These are phyloP conservation scores for Amphicarpaea edgeworthii DNA, from an alignment of 306 rosid species.

Conservation along the genomic window DNA sequence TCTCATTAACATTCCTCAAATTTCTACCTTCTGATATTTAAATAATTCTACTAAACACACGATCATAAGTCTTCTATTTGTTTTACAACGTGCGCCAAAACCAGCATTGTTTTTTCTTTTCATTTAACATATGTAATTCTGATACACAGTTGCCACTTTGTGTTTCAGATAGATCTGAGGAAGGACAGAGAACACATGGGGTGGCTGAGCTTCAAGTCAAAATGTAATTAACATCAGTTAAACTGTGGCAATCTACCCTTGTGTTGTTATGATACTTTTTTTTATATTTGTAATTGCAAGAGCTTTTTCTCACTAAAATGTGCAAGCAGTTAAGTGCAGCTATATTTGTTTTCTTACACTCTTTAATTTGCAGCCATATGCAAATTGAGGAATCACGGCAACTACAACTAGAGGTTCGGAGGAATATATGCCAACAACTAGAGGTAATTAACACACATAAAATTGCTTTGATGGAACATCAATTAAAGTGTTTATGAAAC, in stretches of 20 bases:
- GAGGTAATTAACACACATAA: slow-evolving; percentile 43
- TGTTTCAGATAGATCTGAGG: slow-evolving; percentile 49
- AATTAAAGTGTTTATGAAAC: neutral
- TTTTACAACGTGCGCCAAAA: too few species aligned
- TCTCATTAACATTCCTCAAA: neutral
- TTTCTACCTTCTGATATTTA: slow-evolving; percentile 14
- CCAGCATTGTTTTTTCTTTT: neutral
- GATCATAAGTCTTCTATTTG: neutral
- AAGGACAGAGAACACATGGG: slow-evolving; percentile 41
- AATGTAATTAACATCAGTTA: slow-evolving; percentile 48
- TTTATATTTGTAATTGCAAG: neutral
- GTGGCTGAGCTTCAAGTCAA: slow-evolving; percentile 51
- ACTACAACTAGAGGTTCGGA: slow-evolving; percentile 53
- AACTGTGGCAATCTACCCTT: slow-evolving; percentile 16
- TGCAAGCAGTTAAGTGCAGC: slow-evolving; percentile 2
- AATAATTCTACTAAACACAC: neutral
- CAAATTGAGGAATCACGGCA: slow-evolving; percentile 55
- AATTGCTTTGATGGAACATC: slow-evolving; percentile 4
- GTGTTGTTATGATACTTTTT: neutral
- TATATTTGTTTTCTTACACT: neutral
- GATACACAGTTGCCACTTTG: neutral
- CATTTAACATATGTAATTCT: too few species aligned
- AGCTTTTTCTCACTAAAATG: neutral
- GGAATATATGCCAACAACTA: slow-evolving; percentile 51
- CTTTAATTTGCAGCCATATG: slow-evolving; percentile 39